Percentiles rank a stretch among this genome's conserved stretches.
Evolutionary conservation across 768 basidiomycete species (phyloP).

Genomic region (Clitopilus hobsonii): DNA sequence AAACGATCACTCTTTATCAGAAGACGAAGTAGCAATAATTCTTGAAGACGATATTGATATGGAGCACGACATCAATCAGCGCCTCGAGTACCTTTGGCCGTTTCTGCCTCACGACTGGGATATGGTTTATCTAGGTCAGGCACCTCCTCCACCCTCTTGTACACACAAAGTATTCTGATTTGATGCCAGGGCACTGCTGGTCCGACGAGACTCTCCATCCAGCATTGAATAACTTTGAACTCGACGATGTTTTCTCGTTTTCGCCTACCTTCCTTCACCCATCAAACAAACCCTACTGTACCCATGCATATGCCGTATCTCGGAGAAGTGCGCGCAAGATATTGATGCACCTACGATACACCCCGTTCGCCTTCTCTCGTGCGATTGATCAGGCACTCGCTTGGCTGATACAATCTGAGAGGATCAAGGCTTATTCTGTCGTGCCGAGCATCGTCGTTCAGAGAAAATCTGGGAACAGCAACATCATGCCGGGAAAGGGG

Average conservation of each 20-base stretch:
- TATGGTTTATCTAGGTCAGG: conserved; percentile 64
- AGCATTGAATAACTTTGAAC: conserved; percentile 19
- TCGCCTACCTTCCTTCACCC: conserved; percentile 40
- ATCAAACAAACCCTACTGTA: conserved; percentile 62
- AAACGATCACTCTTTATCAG: conserved; percentile 15
- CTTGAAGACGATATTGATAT: conserved; percentile 80
- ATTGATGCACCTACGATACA: conserved; percentile 50
- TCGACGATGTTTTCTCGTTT: conserved; percentile 6
- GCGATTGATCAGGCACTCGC: conserved; percentile 71
- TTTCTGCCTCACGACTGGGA: conserved; percentile 63
- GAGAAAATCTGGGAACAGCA: conserved; percentile 52
- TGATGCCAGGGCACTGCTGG: conserved; percentile 68
- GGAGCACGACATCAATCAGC: conserved; percentile 53
- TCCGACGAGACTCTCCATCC: conserved; percentile 56
- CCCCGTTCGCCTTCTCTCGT: conserved; percentile 72
- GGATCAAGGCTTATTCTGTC: conserved; percentile 57
- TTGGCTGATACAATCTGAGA: conserved; percentile 56
- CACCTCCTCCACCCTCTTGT: background rate
- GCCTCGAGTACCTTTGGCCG: conserved; percentile 41
- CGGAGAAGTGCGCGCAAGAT: conserved; percentile 56
- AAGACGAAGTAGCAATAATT: conserved; percentile 42
- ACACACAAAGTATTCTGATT: background rate
- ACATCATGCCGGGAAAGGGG: conserved; percentile 48
- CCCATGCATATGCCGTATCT: conserved; percentile 68
- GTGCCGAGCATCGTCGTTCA: conserved; percentile 68